phyloP scores from a whole-genome alignment of 1,284 basidiomycete genomes.

The Earliella scabrosa region DNA sequence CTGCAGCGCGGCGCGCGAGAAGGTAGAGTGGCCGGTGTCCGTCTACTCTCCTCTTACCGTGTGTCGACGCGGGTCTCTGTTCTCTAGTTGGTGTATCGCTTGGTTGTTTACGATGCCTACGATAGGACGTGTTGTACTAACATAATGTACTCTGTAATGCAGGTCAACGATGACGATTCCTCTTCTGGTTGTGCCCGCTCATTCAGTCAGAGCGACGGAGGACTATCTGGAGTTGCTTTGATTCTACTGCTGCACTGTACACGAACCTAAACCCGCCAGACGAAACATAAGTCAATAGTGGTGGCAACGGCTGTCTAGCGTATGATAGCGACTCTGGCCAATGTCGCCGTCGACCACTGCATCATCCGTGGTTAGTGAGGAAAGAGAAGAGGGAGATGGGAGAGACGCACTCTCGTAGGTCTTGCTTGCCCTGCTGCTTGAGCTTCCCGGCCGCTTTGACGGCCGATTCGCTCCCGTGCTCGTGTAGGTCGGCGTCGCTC shows the following conservation, averaged over 20 bases:
- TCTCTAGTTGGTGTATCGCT: neutral
- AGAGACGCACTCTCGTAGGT: constrained; percentile 85
- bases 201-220: too few relatives aligned
- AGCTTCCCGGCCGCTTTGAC: constrained; percentile 97
- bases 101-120: neutral
- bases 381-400: too few relatives aligned
- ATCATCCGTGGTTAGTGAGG: too few relatives aligned
- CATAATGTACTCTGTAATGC: neutral
- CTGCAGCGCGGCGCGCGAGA: constrained; percentile 3
- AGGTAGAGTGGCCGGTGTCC: neutral
- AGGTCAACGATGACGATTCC: too few relatives aligned
- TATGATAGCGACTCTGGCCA: constrained; percentile 49
- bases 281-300: constrained; percentile 2
- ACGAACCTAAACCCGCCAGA: constrained; percentile 21
- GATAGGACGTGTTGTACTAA: neutral
- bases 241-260: constrained; percentile 21
- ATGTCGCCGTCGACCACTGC: constrained; percentile 84
- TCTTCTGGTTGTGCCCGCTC: too few relatives aligned
- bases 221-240: neutral
- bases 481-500: constrained; percentile 89
- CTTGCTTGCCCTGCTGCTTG: constrained; percentile 95
- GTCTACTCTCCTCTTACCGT: neutral
- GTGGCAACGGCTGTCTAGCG: constrained; percentile 7
- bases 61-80: neutral
- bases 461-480: constrained; percentile 87